Evolutionary conservation across 768 basidiomycete species (phyloP), one percentile per base, ranked within the genome.

Genomic region (Calocybe indica): DNA sequence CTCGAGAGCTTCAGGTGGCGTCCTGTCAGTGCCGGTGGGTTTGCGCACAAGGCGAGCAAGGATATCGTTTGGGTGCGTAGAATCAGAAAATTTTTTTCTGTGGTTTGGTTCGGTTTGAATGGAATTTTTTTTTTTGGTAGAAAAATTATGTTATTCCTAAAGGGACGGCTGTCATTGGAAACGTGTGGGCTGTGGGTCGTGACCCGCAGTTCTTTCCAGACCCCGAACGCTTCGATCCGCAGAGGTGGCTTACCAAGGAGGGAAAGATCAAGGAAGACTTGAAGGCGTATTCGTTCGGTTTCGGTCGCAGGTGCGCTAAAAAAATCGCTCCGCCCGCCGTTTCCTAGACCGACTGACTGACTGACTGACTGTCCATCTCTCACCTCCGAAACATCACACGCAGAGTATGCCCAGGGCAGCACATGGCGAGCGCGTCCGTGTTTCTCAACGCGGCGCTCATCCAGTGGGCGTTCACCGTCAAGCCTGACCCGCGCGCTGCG

Each of bases 331-430:
- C 31, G 14, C 49, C 36, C 13, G 40, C 42, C 33, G 22, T 43
- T 48, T 12, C n/a, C 37, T 15, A 1, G 22, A 22, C 22, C 4
- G 22, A 4, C 22, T 4, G 22, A 22, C 22, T 22, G 22, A 4
- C 22, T 22, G 22, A 22, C 11, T 22, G 15, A 43, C 14, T 31
- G 29, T 12, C 12, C 8, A 14, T 28, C 28, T 9, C 22, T 14
- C 28, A 5, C 44, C 40, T 31, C 22, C 22, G 22, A 22, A 1
- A 22, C 22, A 4, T 4, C 22, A 22, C 22, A 22, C 22, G 22
- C 13, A 78, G 83, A n/a, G 70, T 84, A 5, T 87, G 83, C 50
- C 83, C 82, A 0, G 83, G 83, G 0, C 76, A 78, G 54, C 74
- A 83, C 58, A 75, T 87, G 31, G 83, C 76, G 6, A 67, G 65